phyloP scores from a whole-genome alignment of 2,329 filamentous ascomycete species.

The Colletotrichum salicis region DNA sequence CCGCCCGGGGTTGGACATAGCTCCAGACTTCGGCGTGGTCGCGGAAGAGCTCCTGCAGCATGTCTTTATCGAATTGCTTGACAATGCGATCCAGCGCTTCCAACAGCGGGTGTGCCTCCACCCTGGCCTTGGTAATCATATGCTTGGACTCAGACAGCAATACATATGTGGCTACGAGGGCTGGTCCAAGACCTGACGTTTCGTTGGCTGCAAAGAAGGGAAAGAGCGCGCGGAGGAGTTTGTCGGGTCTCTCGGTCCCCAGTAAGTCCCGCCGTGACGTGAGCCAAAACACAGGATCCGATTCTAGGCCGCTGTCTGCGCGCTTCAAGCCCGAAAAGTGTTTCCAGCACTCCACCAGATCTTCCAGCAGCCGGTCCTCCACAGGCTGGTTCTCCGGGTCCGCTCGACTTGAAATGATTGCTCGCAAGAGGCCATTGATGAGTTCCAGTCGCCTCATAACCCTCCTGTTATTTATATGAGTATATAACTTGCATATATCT shows the following conservation, averaged over 20 bases:
- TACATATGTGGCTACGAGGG: conserved; percentile 32
- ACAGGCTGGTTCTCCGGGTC: neutral
- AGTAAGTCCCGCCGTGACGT: conserved; percentile 42
- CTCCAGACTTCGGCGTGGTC: conserved; percentile 21
- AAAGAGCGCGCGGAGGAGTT: conserved; percentile 15
- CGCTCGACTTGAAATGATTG: conserved; percentile 1
- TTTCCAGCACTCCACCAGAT: conserved; percentile 50
- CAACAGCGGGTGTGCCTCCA: conserved; percentile 13
- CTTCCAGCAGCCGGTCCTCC: conserved; percentile 35
- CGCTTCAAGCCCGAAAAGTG: conserved; percentile 49
- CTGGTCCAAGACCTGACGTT: conserved; percentile 8
- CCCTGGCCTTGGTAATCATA: neutral
- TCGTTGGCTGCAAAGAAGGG: neutral
- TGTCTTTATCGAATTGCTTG: conserved; percentile 27
- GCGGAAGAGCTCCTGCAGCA: conserved; percentile 23
- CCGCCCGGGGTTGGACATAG: conserved; percentile 26
- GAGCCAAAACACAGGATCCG: conserved; percentile 42
- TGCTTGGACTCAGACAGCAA: conserved; percentile 26
- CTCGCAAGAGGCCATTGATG: conserved; percentile 13
- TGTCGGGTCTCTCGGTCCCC: conserved; percentile 30
- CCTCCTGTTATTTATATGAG: conserved; percentile 8
- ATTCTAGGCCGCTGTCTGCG: conserved; percentile 30
- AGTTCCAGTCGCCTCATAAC: conserved; percentile 19
- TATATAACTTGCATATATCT: conserved; percentile 28
- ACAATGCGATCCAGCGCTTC: conserved; percentile 24